Conservation (phyloP, 2,329 filamentous ascomycete genomes). For the Hypoxylon sp. region DNA sequence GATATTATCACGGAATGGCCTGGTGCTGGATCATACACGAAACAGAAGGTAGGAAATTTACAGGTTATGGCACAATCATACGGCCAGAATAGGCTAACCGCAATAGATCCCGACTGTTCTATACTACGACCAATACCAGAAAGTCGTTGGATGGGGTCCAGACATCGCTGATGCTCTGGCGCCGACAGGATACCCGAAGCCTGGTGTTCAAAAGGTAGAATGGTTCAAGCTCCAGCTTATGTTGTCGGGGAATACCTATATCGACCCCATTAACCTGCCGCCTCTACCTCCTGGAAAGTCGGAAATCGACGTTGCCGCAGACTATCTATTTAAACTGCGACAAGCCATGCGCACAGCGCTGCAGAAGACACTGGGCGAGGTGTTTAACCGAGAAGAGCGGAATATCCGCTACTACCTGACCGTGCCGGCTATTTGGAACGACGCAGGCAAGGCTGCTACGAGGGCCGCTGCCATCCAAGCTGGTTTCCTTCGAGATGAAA, state of each 20-base stretch:
- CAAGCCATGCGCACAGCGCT: constrained; percentile 96
- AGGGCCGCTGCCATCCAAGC: constrained; percentile 96
- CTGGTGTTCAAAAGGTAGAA: constrained; percentile 97
- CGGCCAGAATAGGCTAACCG: constrained; percentile 43
- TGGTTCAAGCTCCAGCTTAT: constrained; percentile 99
- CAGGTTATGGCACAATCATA: not conserved
- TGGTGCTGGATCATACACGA: constrained; percentile 95
- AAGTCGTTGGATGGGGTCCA: constrained; percentile 99
- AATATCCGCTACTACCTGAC: constrained; percentile 99
- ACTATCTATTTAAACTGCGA: constrained; percentile 97
- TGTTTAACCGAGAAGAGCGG: constrained; percentile 97
- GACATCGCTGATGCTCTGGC: constrained; percentile 98
- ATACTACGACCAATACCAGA: constrained; percentile 99
- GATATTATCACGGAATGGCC: constrained; percentile 99
- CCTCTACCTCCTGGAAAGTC: constrained; percentile 98
- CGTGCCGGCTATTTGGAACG: constrained; percentile 99
- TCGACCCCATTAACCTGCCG: constrained; percentile 98
- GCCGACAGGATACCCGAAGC: constrained; percentile 97
- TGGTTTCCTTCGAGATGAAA: constrained; percentile 95
- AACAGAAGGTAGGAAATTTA: constrained; percentile 84
- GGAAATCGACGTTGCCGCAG: constrained; percentile 98
- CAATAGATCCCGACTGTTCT: constrained; percentile 95
- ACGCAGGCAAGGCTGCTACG: constrained; percentile 97
- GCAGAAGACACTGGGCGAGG: constrained; percentile 96
- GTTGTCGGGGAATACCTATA: constrained; percentile 98